Evolutionary conservation across 352 stramenopile species (phyloP), one percentile per base, ranked within the genome.

Genomic region (Pythium oligandrum): DNA sequence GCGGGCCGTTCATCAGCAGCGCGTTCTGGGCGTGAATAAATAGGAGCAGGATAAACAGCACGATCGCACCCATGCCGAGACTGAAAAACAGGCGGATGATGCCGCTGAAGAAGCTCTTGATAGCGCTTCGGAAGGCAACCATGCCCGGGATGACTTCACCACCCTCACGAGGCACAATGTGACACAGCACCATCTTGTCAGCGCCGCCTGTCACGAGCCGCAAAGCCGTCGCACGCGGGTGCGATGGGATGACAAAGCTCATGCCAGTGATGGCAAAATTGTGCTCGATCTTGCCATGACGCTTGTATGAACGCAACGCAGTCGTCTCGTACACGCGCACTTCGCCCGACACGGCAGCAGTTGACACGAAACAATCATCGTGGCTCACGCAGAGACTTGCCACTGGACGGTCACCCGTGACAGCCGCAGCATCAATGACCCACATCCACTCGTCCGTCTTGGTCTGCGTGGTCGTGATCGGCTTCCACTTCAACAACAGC

Each of bases 261-360:
- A 93, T 86, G 34, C 83, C 83, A 4, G 83, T 93, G 60, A 93
- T 90, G 30, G 83, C 83, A 44, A 93, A 92, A 35, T 69, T 73
- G 59, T 93, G 83, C 59, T 90, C 66, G 40, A 80, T 70, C 6
- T 58, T 68, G 30, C 72, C 86, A 17, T 61, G 55, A 48, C 73
- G 77, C 40, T 74, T 76, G 64, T 87, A 88, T 45, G 70, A 57
- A 11, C 71, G 58, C 17, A 93, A 50, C 9, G 60, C 77, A 3
- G 57, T 59, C 3, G 78, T 50, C 6, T 70, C 48, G 51, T 85
- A 92, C 36, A 89, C 75, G 32, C 76, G 77, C 11, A 93, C 70
- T 30, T 93, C 79, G 33, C 83, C 83, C 4, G 81, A 84, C 30
- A 90, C 83, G 0, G 80, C 79, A 0, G 81, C 83, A 2, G 74